Conservation (phyloP, 75 land plant species). For the Pinus taeda region DNA sequence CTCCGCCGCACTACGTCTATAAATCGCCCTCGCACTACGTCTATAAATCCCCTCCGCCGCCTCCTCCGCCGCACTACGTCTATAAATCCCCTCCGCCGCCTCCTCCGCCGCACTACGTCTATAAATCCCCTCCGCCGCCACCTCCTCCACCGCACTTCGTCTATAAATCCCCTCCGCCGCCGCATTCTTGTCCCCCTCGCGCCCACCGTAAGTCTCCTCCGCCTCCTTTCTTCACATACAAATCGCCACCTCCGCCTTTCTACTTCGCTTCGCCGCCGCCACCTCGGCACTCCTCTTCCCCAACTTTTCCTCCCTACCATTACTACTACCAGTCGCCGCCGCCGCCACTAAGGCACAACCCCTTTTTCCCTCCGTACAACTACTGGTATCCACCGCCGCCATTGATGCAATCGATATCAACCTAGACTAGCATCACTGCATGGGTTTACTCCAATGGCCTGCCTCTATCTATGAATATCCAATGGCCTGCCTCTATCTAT, state of each 20-base stretch:
- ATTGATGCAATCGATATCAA: too few species aligned
- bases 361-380: not conserved
- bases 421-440: too few species aligned
- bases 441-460: too few species aligned
- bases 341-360: not conserved
- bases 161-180: not conserved
- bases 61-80: not conserved
- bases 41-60: not conserved
- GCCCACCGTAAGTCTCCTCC: not conserved
- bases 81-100: not conserved
- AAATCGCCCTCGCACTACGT: not conserved
- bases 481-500: too few species aligned
- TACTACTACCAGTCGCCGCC: not conserved
- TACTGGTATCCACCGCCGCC: not conserved
- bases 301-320: not conserved
- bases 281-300: not conserved
- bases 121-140: not conserved
- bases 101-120: not conserved
- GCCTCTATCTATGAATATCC: too few species aligned
- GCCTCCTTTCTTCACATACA: not conserved
- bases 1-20: too few species aligned
- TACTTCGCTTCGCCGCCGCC: not conserved
- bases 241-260: not conserved
- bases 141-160: not conserved
- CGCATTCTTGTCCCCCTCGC: not conserved